phyloP scores from a whole-genome alignment of 176 grass and related monocot genomes.

The Cocos nucifera region DNA sequence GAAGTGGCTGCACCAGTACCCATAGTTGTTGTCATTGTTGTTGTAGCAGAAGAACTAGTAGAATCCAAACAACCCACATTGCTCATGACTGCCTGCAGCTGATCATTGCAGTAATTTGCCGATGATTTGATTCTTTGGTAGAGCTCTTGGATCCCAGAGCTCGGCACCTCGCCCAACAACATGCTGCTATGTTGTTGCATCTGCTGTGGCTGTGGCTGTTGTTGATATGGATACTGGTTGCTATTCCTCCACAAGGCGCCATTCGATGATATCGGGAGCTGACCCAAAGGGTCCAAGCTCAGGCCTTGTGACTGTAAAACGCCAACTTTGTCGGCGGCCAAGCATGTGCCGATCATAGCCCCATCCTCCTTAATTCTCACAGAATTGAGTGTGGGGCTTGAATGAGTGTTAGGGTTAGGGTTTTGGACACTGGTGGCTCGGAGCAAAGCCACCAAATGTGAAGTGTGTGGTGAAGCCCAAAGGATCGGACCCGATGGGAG shows the following conservation, averaged over 20 bases:
- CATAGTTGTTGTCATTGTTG: neutral
- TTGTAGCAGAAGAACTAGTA: slow-evolving; percentile 10
- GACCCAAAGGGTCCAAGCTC: slow-evolving; percentile 4
- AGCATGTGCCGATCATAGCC: neutral
- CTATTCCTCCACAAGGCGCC: slow-evolving; percentile 2
- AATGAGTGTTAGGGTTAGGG: neutral
- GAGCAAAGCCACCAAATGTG: slow-evolving; percentile 5
- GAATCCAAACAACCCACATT: slow-evolving; percentile 8
- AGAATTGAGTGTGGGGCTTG: neutral
- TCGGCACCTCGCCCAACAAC: neutral
- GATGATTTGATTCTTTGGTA: neutral
- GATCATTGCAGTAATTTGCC: slow-evolving; percentile 54
- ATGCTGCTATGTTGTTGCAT: neutral
- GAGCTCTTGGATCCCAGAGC: neutral
- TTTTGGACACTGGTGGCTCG: neutral
- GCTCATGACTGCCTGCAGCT: slow-evolving; percentile 50
- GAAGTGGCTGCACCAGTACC: neutral
- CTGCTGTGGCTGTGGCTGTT: neutral
- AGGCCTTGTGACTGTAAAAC: neutral
- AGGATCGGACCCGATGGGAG: slow-evolving; percentile 3
- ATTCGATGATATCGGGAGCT: neutral
- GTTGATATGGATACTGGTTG: neutral
- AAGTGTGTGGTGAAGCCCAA: slow-evolving; percentile 10
- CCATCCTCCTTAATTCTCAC: slow-evolving; percentile 6
- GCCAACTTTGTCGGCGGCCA: neutral